A percentile compares a stretch with the other conserved stretches of the same genome.
Evolutionary conservation across 2,329 filamentous ascomycete species (phyloP).

Genomic region (Alternaria atra): DNA sequence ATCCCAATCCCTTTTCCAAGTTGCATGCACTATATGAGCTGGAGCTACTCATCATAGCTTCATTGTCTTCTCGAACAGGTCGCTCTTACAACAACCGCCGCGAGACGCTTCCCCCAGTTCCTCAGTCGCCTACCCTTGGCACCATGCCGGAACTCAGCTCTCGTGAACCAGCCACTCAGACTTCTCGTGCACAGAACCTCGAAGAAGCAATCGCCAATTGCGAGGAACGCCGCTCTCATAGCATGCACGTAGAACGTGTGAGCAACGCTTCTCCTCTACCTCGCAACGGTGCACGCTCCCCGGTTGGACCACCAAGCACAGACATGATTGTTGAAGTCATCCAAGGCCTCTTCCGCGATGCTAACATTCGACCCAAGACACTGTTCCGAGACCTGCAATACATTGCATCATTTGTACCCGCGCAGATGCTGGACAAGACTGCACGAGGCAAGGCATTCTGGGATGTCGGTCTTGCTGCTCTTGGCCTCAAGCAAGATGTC

Average conservation of each 20-base stretch:
- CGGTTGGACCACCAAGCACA: constrained; percentile 51
- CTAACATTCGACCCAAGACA: constrained; percentile 56
- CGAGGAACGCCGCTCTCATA: constrained; percentile 72
- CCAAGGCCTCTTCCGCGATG: constrained; percentile 56
- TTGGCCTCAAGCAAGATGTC: constrained; percentile 88
- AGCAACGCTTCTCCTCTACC: constrained; percentile 51
- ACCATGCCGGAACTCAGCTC: constrained; percentile 56
- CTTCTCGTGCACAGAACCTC: constrained; percentile 58
- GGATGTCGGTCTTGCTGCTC: constrained; percentile 85
- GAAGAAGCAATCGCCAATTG: constrained; percentile 76
- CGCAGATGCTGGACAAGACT: constrained; percentile 65
- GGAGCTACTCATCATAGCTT: constrained; percentile 81
- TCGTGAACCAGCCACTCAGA: constrained; percentile 54
- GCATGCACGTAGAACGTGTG: constrained; percentile 52
- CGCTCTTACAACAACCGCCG: constrained; percentile 53
- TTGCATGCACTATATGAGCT: constrained; percentile 84
- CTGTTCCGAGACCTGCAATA: constrained; percentile 61
- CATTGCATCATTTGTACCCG: constrained; percentile 69
- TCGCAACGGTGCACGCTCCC: constrained; percentile 48
- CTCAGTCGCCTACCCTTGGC: constrained; percentile 57
- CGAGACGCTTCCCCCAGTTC: constrained; percentile 53
- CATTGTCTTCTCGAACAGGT: constrained; percentile 67
- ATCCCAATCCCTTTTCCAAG: constrained; percentile 87
- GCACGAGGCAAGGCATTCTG: constrained; percentile 81
- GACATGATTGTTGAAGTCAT: constrained; percentile 56